phyloP scores from a whole-genome alignment of 2,329 filamentous ascomycete genomes.

The Dactylonectria macrodidyma region DNA sequence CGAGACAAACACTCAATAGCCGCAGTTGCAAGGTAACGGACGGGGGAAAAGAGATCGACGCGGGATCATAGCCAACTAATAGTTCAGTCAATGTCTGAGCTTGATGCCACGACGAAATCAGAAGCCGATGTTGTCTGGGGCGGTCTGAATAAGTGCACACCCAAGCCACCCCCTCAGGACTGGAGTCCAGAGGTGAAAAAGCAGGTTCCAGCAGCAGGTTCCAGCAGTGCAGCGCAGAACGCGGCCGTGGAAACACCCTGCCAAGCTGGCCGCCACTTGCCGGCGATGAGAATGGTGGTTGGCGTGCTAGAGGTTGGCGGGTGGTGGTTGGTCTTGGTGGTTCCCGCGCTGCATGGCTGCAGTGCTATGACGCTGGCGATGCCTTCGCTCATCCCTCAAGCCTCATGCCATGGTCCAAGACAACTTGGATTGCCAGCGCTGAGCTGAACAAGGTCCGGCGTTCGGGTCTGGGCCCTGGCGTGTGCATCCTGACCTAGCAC shows the following conservation, averaged over 20 bases:
- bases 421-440: not conserved
- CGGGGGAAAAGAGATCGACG: slow-evolving; percentile 1
- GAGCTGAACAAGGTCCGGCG: not conserved
- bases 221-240: not conserved
- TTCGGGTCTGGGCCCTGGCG: slow-evolving; percentile 2
- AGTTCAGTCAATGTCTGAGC: slow-evolving; percentile 51
- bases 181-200: slow-evolving; percentile 1
- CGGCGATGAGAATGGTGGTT: slow-evolving; percentile 13
- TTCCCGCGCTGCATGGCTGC: slow-evolving; percentile 10
- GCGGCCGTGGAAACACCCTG: not conserved
- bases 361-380: slow-evolving; percentile 3
- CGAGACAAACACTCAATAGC: not conserved
- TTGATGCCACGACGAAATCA: slow-evolving; percentile 16
- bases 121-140: slow-evolving; percentile 8
- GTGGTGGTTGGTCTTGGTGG: slow-evolving; percentile 9
- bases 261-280: not conserved
- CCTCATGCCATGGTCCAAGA: not conserved
- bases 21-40: not conserved
- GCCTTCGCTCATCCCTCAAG: not conserved
- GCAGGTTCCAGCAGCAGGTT: not conserved
- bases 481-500: too few relatives aligned
- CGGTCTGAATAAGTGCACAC: slow-evolving; percentile 13
- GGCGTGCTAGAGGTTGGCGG: not conserved
- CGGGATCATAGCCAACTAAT: slow-evolving; percentile 24
- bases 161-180: not conserved